A percentile compares a stretch with the other conserved stretches of the same genome.
These are phyloP conservation scores for Dictyophora rubrovolvata DNA, from an alignment of 768 basidiomycete genomes.

Conservation along the genomic window DNA sequence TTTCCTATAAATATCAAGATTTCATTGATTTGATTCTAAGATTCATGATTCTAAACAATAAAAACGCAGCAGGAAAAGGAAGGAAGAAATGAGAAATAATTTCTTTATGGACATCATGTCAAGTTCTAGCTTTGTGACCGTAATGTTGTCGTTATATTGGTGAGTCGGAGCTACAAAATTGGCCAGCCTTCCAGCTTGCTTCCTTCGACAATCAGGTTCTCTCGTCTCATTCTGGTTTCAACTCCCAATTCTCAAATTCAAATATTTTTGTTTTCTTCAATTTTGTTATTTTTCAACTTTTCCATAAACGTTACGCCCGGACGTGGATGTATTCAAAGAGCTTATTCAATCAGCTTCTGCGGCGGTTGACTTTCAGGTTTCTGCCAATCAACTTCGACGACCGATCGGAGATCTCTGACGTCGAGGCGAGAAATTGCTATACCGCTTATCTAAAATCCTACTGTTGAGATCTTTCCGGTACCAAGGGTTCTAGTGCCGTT, in stretches of 20 bases:
- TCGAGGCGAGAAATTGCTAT: not conserved
- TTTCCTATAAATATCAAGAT: not conserved
- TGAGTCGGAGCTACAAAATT: no score
- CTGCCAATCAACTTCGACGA: not conserved
- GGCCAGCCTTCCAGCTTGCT: no score
- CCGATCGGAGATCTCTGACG: not conserved
- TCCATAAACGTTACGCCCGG: not conserved
- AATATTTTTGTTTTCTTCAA: not conserved
- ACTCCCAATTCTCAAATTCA: not conserved
- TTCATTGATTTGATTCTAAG: not conserved
- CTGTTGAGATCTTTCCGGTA: not conserved
- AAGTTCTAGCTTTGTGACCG: no score
- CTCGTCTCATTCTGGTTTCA: not conserved
- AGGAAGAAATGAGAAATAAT: no score
- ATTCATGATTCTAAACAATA: not conserved
- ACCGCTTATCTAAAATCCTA: not conserved
- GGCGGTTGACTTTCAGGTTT: not conserved
- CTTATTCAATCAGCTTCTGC: not conserved
- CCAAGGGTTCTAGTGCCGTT: not conserved
- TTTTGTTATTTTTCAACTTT: not conserved
- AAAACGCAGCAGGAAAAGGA: not conserved
- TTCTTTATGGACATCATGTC: no score
- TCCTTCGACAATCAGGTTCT: not conserved
- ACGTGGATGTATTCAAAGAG: not conserved
- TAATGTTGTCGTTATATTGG: no score